phyloP scores from a whole-genome alignment of 2,329 filamentous ascomycete genomes.

The Exserohilum rostratum region DNA sequence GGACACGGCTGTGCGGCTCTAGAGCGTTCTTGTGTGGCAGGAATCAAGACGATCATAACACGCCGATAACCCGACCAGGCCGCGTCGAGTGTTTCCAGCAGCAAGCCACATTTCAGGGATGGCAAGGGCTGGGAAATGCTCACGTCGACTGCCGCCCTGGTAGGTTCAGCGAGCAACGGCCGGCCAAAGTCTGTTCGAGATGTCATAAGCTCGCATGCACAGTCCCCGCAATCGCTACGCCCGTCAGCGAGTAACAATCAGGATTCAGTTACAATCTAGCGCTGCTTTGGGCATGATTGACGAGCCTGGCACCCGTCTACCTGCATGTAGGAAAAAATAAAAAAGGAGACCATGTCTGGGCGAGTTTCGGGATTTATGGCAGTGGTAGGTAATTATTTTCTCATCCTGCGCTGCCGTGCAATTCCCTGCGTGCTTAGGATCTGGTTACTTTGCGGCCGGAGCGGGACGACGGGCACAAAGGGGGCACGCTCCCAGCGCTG shows the following conservation, averaged over 20 bases:
- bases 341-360: not conserved
- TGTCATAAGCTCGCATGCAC: constrained; percentile 24
- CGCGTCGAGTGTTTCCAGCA: constrained; percentile 37
- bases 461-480: constrained; percentile 39
- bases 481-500: constrained; percentile 42
- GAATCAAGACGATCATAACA: constrained; percentile 14
- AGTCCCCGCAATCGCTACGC: constrained; percentile 37
- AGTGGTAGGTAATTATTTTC: not conserved
- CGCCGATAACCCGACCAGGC: constrained; percentile 19
- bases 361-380: not conserved
- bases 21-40: constrained; percentile 11
- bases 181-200: constrained; percentile 39
- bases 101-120: constrained; percentile 42
- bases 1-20: constrained; percentile 4
- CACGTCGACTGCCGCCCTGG: constrained; percentile 27
- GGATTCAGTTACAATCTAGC: constrained; percentile 10
- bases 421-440: constrained; percentile 17
- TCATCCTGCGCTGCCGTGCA: too few species aligned
- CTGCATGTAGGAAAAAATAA: not conserved
- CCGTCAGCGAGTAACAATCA: constrained; percentile 36
- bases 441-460: constrained; percentile 39
- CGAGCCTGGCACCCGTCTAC: constrained; percentile 5
- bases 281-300: constrained; percentile 7
- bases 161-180: constrained; percentile 33
- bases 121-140: constrained; percentile 36